These are phyloP conservation scores for Lasiodiplodia gonubiensis DNA, from an alignment of 2,329 filamentous ascomycete genomes.

Conservation along the genomic window DNA sequence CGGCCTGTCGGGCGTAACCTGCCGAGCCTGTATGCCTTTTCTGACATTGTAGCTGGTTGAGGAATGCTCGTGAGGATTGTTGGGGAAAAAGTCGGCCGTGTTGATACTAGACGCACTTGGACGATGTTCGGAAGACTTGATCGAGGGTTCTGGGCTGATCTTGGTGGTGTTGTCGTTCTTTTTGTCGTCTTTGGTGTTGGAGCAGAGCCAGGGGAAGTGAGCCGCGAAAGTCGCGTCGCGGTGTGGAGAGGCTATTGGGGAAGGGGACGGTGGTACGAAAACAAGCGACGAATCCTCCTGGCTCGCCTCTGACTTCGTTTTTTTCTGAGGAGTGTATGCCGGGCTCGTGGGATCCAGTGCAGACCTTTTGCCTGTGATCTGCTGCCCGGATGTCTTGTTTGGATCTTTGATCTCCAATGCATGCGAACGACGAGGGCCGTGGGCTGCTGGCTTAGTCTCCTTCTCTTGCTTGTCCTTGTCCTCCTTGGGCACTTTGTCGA, in stretches of 20 bases:
- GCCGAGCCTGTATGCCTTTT: not conserved
- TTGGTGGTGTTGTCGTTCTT: not conserved
- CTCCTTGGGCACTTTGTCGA: not conserved
- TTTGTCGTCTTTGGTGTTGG: constrained; percentile 30
- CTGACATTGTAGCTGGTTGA: constrained; percentile 18
- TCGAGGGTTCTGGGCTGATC: constrained; percentile 17
- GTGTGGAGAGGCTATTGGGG: constrained; percentile 36
- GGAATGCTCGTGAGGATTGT: constrained; percentile 41
- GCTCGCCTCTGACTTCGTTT: constrained; percentile 31
- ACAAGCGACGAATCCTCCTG: constrained; percentile 29
- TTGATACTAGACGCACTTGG: constrained; percentile 47
- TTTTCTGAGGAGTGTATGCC: constrained; percentile 44
- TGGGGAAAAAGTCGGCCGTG: constrained; percentile 50
- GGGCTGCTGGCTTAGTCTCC: not conserved
- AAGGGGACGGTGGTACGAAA: constrained; percentile 40
- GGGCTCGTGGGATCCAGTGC: constrained; percentile 48
- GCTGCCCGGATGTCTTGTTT: constrained; percentile 35
- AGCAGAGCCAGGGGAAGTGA: constrained; percentile 39
- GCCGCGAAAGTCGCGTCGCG: constrained; percentile 29
- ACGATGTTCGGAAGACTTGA: constrained; percentile 38
- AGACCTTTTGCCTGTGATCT: constrained; percentile 31
- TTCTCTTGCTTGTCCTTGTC: constrained; percentile 11
- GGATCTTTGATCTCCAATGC: constrained; percentile 50
- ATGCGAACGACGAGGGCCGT: constrained; percentile 43
- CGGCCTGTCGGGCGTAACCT: constrained; percentile 12